Percentiles rank a stretch among this genome's conserved stretches.
Conservation (phyloP, 305 asterid genomes). For the Solanum hybrid region DNA sequence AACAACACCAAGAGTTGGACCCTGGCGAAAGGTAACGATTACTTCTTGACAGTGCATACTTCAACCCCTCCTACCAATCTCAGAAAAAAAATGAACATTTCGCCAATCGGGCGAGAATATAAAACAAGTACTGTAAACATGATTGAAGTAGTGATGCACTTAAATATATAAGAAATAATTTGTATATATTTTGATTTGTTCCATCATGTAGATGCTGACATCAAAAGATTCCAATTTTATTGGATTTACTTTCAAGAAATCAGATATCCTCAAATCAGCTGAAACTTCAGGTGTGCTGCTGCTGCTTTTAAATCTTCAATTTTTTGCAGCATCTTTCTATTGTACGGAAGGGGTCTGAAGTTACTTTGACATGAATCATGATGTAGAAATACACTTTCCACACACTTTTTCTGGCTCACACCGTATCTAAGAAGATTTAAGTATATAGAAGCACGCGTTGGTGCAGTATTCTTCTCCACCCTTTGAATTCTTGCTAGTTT, state of each 20-base stretch:
- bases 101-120: background rate
- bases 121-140: background rate
- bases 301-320: background rate
- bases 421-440: background rate
- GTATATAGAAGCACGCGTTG: background rate
- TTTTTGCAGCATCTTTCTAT: background rate
- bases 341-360: background rate
- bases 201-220: slow-evolving; percentile 72
- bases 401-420: background rate
- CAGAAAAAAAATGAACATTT: background rate
- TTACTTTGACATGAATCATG: background rate
- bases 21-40: slow-evolving; percentile 81
- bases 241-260: slow-evolving; percentile 95
- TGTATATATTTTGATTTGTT: background rate
- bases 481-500: background rate
- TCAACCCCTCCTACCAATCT: background rate
- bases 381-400: background rate
- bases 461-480: background rate
- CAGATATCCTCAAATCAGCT: slow-evolving; percentile 71
- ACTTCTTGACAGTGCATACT: background rate
- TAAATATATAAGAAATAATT: background rate
- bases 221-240: slow-evolving; percentile 91
- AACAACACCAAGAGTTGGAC: slow-evolving; percentile 68
- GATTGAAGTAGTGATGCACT: background rate
- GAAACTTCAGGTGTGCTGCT: slow-evolving; percentile 58